Conservation (phyloP, 306 rosid species). For the Arachis hypogaea region DNA sequence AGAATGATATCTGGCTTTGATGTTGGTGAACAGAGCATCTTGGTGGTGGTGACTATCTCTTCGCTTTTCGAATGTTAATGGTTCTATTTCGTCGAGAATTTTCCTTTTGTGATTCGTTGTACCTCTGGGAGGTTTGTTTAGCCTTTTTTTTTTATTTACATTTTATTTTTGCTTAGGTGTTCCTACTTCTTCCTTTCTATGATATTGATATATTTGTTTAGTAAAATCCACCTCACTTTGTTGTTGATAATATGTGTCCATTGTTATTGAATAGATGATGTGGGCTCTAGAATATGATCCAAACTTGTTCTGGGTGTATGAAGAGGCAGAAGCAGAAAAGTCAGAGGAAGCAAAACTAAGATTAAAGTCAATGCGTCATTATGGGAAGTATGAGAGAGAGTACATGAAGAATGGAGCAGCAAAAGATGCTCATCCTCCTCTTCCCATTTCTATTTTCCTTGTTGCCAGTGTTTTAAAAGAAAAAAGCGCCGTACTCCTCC, state of each 20-base stretch:
- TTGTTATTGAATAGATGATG: constrained; percentile 76
- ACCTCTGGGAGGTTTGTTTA: constrained; percentile 94
- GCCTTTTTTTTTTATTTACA: neutral
- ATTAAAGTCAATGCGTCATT: constrained; percentile 72
- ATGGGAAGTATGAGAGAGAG: constrained; percentile 90
- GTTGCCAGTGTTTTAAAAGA: constrained; percentile 97
- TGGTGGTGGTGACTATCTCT: constrained; percentile 96
- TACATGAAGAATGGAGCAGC: constrained; percentile 62
- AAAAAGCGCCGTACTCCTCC: constrained; percentile 75
- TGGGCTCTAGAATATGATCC: constrained; percentile 99
- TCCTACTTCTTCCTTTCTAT: too few relatives aligned
- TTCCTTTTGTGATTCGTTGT: constrained; percentile 93
- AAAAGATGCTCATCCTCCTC: constrained; percentile 57
- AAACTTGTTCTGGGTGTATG: constrained; percentile 60
- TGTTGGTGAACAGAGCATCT: constrained; percentile 68
- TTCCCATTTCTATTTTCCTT: constrained; percentile 91
- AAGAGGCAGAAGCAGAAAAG: constrained; percentile 64
- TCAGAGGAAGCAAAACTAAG: constrained; percentile 65
- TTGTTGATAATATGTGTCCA: too few relatives aligned
- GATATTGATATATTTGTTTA: too few relatives aligned
- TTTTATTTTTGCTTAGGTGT: too few relatives aligned
- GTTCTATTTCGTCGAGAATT: constrained; percentile 96
- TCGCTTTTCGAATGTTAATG: constrained; percentile 99
- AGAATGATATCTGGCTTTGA: constrained; percentile 17
- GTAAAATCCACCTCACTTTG: too few relatives aligned